Percentiles rank a stretch among this genome's conserved stretches.
These are phyloP conservation scores for Boletus insuetus DNA, from an alignment of 768 basidiomycete genomes.

Conservation along the genomic window DNA sequence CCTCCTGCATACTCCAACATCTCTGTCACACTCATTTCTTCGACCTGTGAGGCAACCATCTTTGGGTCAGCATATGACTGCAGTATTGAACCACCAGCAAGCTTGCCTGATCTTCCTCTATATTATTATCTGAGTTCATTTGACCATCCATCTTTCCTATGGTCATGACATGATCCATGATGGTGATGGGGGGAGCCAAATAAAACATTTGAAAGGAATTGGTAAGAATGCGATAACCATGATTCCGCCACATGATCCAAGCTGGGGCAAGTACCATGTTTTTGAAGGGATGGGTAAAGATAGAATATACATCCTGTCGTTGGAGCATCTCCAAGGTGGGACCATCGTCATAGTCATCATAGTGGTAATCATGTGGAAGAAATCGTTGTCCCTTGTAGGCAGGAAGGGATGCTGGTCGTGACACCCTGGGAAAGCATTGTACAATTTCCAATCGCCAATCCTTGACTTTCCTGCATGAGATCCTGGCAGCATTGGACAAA, in stretches of 20 bases:
- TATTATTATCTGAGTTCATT: too few species aligned
- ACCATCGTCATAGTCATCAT: conserved; percentile 8
- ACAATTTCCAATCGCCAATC: background rate
- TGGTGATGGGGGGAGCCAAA: background rate
- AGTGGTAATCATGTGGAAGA: background rate
- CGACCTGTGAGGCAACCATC: too few species aligned
- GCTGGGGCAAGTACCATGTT: background rate
- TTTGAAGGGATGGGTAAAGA: background rate
- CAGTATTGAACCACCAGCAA: too few species aligned
- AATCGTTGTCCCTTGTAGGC: background rate
- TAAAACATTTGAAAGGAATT: conserved; percentile 10
- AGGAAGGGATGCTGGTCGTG: background rate
- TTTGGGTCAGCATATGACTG: too few species aligned
- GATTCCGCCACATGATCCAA: conserved; percentile 10
- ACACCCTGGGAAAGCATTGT: background rate
- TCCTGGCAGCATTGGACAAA: background rate
- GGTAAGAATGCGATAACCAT: conserved; percentile 4
- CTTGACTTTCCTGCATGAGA: background rate
- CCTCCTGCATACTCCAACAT: too few species aligned
- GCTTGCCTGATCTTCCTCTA: too few species aligned
- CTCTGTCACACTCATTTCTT: too few species aligned
- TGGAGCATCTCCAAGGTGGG: conserved; percentile 9
- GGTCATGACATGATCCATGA: background rate
- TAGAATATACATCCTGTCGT: background rate
- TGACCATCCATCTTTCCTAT: background rate